Conservation (phyloP, 2,329 filamentous ascomycete species). For the Cladophialophora psammophila region DNA sequence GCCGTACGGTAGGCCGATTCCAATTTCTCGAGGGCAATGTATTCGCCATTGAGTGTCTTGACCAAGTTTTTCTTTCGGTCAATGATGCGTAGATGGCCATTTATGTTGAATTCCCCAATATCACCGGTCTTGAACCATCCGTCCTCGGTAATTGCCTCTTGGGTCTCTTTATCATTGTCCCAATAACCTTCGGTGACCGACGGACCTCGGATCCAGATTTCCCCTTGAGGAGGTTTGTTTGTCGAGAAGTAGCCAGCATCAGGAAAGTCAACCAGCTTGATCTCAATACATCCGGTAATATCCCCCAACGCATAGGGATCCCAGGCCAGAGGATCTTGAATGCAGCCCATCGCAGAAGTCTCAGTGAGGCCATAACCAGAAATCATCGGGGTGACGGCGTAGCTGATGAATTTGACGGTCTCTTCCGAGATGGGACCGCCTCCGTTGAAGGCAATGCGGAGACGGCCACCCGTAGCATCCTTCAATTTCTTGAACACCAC, state of each 20-base stretch:
- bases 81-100: slow-evolving; percentile 84
- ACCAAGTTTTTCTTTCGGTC: slow-evolving; percentile 98
- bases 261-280: slow-evolving; percentile 89
- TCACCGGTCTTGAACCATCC: slow-evolving; percentile 98
- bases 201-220: slow-evolving; percentile 85
- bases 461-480: slow-evolving; percentile 82
- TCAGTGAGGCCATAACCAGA: slow-evolving; percentile 94
- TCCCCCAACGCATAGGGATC: slow-evolving; percentile 79
- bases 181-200: slow-evolving; percentile 81
- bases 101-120: slow-evolving; percentile 84
- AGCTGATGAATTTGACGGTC: slow-evolving; percentile 88
- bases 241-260: slow-evolving; percentile 86
- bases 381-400: slow-evolving; percentile 94
- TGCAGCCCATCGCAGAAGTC: slow-evolving; percentile 71
- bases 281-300: slow-evolving; percentile 76
- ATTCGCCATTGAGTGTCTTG: slow-evolving; percentile 94
- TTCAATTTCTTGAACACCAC: slow-evolving; percentile 93
- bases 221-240: slow-evolving; percentile 81
- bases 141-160: slow-evolving; percentile 76
- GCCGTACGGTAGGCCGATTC: slow-evolving; percentile 87
- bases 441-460: slow-evolving; percentile 92
- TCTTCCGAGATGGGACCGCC: slow-evolving; percentile 88
- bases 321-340: slow-evolving; percentile 80
- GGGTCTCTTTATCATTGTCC: slow-evolving; percentile 84
- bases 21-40: slow-evolving; percentile 95